A percentile compares a stretch with the other conserved stretches of the same genome.
Evolutionary conservation across 306 rosid species (phyloP).

Genomic region (Vigna reflexopilosa): DNA sequence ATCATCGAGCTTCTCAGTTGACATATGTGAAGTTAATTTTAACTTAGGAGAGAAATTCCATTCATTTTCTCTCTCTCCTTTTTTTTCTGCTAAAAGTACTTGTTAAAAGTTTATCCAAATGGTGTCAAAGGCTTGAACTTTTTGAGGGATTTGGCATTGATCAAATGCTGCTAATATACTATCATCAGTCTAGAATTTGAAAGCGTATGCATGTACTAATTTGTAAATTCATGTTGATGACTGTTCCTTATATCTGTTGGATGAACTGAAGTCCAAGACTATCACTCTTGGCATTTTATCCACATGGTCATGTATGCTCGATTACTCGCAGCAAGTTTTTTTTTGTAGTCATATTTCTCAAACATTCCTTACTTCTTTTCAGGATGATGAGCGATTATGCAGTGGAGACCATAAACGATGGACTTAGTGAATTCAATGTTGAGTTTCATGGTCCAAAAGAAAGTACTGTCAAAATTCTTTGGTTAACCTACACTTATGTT

Average conservation of each 20-base stretch:
- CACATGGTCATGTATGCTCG: conserved; percentile 1
- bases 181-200: conserved; percentile 11
- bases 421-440: conserved; percentile 93
- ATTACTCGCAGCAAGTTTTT: neutral
- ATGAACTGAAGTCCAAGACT: neutral
- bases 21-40: neutral
- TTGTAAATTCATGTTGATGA: conserved; percentile 17
- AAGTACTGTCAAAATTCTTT: conserved; percentile 60
- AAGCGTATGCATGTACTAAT: conserved; percentile 21
- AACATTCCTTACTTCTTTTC: conserved; percentile 42
- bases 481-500: conserved; percentile 35
- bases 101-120: neutral
- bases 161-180: conserved; percentile 7
- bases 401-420: conserved; percentile 97
- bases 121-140: conserved; percentile 1
- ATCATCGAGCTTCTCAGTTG: neutral
- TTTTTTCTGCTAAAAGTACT: neutral
- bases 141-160: conserved; percentile 26
- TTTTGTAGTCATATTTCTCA: conserved; percentile 35
- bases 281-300: neutral
- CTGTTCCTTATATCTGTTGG: conserved; percentile 30
- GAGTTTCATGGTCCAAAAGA: conserved; percentile 99
- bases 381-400: conserved; percentile 99
- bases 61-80: neutral
- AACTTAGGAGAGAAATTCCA: neutral